These are phyloP conservation scores for Ganoderma lingzhi DNA, from an alignment of 1,284 basidiomycete genomes.

Conservation along the genomic window DNA sequence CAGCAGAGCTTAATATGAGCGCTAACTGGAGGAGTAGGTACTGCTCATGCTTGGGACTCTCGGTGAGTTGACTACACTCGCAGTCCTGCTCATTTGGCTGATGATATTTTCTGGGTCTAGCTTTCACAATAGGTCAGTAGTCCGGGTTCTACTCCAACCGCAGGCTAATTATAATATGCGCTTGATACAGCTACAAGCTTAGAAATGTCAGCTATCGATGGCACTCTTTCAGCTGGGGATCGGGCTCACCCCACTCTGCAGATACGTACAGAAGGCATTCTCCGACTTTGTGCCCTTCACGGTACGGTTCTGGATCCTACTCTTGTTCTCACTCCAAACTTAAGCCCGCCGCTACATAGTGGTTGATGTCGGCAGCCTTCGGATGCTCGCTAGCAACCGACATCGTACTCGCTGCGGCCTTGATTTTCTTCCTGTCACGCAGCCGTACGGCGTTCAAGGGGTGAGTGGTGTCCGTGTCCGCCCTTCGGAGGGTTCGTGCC, in stretches of 20 bases:
- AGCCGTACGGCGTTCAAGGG: conserved; percentile 1
- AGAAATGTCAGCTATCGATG: background rate
- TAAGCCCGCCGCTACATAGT: background rate
- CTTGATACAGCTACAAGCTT: background rate
- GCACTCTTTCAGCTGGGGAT: too few species aligned
- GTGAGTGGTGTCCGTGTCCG: background rate
- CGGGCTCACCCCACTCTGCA: background rate
- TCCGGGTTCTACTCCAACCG: too few species aligned
- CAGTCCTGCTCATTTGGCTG: background rate
- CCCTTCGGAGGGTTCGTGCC: background rate
- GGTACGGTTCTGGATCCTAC: background rate
- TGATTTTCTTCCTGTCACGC: background rate
- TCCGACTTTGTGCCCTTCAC: background rate
- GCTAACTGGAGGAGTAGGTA: background rate
- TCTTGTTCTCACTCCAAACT: background rate
- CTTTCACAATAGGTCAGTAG: background rate
- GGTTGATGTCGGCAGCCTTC: conserved; percentile 1
- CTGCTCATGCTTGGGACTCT: background rate
- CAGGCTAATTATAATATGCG: background rate
- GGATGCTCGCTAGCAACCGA: conserved; percentile 3
- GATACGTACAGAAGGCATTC: conserved; percentile 1
- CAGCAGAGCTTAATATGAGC: too few species aligned
- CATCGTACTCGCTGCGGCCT: background rate
- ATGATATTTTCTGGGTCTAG: background rate
- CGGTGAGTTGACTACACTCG: background rate